Conservation (phyloP, 31 red algal genomes). For the Asparagopsis taxiformis region DNA sequence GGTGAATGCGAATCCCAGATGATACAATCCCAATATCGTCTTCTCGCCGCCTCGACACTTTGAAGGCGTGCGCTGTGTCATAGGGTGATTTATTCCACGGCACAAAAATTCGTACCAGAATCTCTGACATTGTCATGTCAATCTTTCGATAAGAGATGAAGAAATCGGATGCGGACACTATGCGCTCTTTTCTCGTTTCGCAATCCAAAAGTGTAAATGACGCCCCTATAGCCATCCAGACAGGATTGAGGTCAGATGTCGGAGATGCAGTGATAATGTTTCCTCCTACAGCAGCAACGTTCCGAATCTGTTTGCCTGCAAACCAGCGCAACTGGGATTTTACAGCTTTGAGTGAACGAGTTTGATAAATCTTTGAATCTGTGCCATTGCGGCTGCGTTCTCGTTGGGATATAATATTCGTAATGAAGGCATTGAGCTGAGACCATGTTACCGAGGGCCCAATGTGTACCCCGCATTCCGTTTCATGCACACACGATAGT, state of each 20-base stretch:
- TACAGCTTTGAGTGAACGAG: slow-evolving; percentile 48
- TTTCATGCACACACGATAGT: slow-evolving; percentile 18
- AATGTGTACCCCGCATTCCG: slow-evolving; percentile 43
- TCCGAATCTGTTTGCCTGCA: slow-evolving; percentile 86
- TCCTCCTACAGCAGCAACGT: slow-evolving; percentile 74
- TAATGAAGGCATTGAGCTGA: slow-evolving; percentile 42
- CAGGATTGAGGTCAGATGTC: slow-evolving; percentile 91
- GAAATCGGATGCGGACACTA: slow-evolving; percentile 54
- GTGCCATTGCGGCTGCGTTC: not conserved
- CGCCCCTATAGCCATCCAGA: slow-evolving; percentile 73
- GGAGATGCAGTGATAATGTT: slow-evolving; percentile 93
- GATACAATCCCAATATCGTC: slow-evolving; percentile 96
- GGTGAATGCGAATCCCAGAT: slow-evolving; percentile 54
- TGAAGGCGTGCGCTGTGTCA: slow-evolving; percentile 67
- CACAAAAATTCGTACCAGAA: slow-evolving; percentile 52
- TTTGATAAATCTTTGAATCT: slow-evolving; percentile 25
- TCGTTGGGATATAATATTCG: not conserved
- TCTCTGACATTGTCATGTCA: slow-evolving; percentile 46
- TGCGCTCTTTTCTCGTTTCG: slow-evolving; percentile 12
- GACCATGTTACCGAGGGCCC: slow-evolving; percentile 77
- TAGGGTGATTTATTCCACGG: slow-evolving; percentile 59
- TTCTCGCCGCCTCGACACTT: slow-evolving; percentile 73
- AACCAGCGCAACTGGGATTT: slow-evolving; percentile 66
- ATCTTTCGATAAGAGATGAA: slow-evolving; percentile 75
- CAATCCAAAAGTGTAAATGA: slow-evolving; percentile 45